Conservation (phyloP, 257 asterid species). For the Salvia rosmarinus region DNA sequence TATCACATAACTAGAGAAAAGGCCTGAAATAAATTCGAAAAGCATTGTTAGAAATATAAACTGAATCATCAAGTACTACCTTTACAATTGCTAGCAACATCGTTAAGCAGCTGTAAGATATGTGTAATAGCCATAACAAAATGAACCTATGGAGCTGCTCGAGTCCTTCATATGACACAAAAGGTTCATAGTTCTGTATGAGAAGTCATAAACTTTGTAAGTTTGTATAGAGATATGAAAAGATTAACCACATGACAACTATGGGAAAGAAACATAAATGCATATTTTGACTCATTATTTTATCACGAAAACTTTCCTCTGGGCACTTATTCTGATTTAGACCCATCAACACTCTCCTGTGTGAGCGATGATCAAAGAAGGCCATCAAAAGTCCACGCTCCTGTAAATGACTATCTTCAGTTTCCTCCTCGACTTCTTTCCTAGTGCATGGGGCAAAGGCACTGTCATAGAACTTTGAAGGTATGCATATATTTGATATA, state of each 20-base stretch:
- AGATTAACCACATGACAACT: slow-evolving; percentile 1
- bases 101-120: slow-evolving; percentile 94
- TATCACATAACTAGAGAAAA: neutral
- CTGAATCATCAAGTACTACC: slow-evolving; percentile 48
- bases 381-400: slow-evolving; percentile 66
- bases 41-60: neutral
- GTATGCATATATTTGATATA: slow-evolving; percentile 88
- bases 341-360: slow-evolving; percentile 64
- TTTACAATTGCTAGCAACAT: slow-evolving; percentile 95
- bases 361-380: slow-evolving; percentile 44
- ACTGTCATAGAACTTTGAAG: slow-evolving; percentile 70
- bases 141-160: slow-evolving; percentile 98
- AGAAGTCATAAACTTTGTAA: slow-evolving; percentile 12
- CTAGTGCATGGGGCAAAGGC: slow-evolving; percentile 85
- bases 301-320: slow-evolving; percentile 56
- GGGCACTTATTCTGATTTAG: slow-evolving; percentile 68
- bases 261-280: slow-evolving; percentile 9
- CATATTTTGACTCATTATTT: slow-evolving; percentile 1
- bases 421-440: slow-evolving; percentile 58
- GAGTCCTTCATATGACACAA: slow-evolving; percentile 96
- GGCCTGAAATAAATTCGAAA: slow-evolving; percentile 9
- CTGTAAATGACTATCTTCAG: slow-evolving; percentile 39
- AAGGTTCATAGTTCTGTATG: slow-evolving; percentile 82
- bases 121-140: slow-evolving; percentile 93
- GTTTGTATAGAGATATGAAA: neutral